These are phyloP conservation scores for Petunia axillaris DNA, from an alignment of 257 asterid species.

Conservation along the genomic window DNA sequence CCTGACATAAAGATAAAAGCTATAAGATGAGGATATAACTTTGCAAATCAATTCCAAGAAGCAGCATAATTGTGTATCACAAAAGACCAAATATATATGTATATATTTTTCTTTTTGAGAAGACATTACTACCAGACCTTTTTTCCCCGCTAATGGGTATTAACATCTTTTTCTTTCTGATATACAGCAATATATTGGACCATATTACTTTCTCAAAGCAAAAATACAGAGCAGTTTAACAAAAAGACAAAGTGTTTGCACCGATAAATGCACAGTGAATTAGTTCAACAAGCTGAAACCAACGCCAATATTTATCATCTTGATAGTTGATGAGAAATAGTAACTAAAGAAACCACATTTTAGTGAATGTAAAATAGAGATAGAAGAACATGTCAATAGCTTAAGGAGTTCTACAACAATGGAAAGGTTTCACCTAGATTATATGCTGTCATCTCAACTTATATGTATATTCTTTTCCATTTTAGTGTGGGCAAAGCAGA, in stretches of 20 bases:
- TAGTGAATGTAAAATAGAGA: no score
- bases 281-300: no score
- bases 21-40: not conserved
- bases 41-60: conserved; percentile 1
- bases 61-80: not conserved
- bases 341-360: no score
- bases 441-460: no score
- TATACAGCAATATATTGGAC: not conserved
- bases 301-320: no score
- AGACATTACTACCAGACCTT: not conserved
- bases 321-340: no score
- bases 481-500: no score
- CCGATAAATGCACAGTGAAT: not conserved
- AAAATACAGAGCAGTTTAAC: not conserved
- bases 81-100: not conserved
- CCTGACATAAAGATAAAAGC: conserved; percentile 51
- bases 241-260: not conserved
- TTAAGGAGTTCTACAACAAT: no score
- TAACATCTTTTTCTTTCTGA: not conserved
- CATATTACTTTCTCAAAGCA: not conserved
- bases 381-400: no score
- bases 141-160: not conserved
- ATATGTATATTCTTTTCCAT: no score
- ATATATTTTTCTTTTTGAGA: no score
- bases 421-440: no score